Conservation (phyloP, 805 yeast genomes). For the Blastobotrys mokoenaii region DNA sequence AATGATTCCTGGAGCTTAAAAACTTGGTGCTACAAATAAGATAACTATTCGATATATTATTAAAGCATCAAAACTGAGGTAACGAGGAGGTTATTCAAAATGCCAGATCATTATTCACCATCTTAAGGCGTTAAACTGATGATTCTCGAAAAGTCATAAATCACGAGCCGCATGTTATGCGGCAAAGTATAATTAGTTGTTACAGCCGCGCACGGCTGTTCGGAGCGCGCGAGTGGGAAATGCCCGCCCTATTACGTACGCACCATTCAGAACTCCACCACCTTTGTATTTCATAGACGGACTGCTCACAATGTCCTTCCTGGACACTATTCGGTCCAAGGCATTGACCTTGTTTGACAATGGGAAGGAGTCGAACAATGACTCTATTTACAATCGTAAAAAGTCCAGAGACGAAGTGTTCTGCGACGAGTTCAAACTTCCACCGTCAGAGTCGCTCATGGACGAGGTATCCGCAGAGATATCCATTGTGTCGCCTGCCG, state of each 20-base stretch:
- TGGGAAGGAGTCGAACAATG: constrained; percentile 4
- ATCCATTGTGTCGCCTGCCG: constrained; percentile 21
- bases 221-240: neutral
- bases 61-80: no score
- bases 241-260: neutral
- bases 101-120: no score
- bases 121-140: no score
- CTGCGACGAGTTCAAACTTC: constrained; percentile 58
- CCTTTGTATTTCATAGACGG: no score
- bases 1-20: no score
- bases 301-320: constrained; percentile 35
- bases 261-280: no score
- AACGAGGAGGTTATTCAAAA: no score
- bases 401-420: constrained; percentile 64
- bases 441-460: constrained; percentile 57
- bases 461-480: constrained; percentile 65
- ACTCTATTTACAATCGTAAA: constrained; percentile 27
- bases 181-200: no score
- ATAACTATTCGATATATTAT: no score
- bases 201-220: neutral
- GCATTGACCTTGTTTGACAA: constrained; percentile 38
- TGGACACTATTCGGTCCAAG: constrained; percentile 37
- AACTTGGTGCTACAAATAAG: no score
- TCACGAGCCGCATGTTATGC: no score
- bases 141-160: no score